Evolutionary conservation across 306 rosid genomes (phyloP).

Genomic region (Vachellia collinsii): DNA sequence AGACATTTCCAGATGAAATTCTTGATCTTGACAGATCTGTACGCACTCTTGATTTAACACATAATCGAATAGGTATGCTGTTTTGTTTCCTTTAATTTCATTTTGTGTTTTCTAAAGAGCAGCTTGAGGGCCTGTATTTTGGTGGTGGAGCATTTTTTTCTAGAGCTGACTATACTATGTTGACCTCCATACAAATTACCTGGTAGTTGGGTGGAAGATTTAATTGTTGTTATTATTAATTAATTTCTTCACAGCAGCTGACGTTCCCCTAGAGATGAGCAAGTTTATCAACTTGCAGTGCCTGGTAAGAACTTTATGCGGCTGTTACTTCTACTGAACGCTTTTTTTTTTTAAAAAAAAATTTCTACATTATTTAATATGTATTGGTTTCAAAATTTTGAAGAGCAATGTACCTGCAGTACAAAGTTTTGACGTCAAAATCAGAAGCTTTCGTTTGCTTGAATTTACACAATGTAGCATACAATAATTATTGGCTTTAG

Average conservation of each 20-base stretch:
- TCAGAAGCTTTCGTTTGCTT: constrained; percentile 18
- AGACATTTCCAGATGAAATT: constrained; percentile 89
- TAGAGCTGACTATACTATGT: not conserved
- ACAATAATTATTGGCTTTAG: not conserved
- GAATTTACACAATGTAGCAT: not conserved
- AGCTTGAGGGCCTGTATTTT: too few relatives aligned
- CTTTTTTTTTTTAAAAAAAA: not conserved
- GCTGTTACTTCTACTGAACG: constrained; percentile 13
- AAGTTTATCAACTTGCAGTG: constrained; percentile 82
- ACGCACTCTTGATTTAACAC: constrained; percentile 85
- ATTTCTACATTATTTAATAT: not conserved
- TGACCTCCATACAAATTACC: constrained; percentile 18
- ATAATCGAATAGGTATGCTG: constrained; percentile 73
- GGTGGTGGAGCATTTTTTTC: constrained; percentile 27
- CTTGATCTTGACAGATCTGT: constrained; percentile 75
- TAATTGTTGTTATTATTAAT: not conserved
- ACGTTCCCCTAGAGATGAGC: constrained; percentile 75
- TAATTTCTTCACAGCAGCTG: constrained; percentile 61
- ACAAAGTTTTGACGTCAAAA: constrained; percentile 16
- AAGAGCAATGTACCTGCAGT: not conserved
- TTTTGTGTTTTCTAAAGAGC: too few relatives aligned
- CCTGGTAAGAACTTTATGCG: constrained; percentile 61
- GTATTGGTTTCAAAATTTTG: not conserved
- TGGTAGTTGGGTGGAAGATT: not conserved
- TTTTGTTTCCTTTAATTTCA: constrained; percentile 25